Base-by-base conservation (phyloP, 768 basidiomycete genomes). In the Trametes cinnabarina region DNA sequence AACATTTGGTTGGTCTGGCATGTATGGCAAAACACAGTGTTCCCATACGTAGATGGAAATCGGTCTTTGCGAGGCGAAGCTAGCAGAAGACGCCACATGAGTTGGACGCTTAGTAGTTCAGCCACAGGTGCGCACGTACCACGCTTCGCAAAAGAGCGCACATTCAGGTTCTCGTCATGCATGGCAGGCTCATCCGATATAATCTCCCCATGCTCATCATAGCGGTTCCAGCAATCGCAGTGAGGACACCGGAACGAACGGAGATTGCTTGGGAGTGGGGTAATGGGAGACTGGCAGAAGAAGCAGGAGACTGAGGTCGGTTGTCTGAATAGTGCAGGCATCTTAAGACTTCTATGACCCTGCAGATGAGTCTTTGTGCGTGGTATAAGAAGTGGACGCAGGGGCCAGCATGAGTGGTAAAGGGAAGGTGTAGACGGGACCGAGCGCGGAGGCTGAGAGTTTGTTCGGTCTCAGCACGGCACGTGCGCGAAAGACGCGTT, bases 1-100 rank as follows among this genome's bases (percentile, higher is more conserved):
- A 98, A 80, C 76, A 85, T 87, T 67, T 97, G 94, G 72, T 98
- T 98, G n/a, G 92, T 90, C 65, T 88, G 86, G 70, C 95, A 97
- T 7, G 83, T 84, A 64, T 88, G 86, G 72, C 94, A 98, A 74
- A 96, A 95, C 8, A 83, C 81, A 1, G 81, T 77, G 25, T 76
- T 78, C 41, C 80, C 64, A 57, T 87, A 88, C 54, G 77, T 69
- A 20, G 83, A 81, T 1, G 86, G 89, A 23, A 93, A 72, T 22
- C 83, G 81, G 68, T 90, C 83, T 66, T 82, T 88, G 65, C 82
- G 83, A 3, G 82, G 85, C 19, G 86, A 87, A 6, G 82, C 90
- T 92, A 60, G 60, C 19, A 35, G 25, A 10, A 23, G n/a, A 39
- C 5, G 17, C 14, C 37, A 15, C 37, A 44, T 20, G 0, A 40